These are phyloP conservation scores for Tubosaeta brunneosetosa DNA, from an alignment of 768 basidiomycete species.

Conservation along the genomic window DNA sequence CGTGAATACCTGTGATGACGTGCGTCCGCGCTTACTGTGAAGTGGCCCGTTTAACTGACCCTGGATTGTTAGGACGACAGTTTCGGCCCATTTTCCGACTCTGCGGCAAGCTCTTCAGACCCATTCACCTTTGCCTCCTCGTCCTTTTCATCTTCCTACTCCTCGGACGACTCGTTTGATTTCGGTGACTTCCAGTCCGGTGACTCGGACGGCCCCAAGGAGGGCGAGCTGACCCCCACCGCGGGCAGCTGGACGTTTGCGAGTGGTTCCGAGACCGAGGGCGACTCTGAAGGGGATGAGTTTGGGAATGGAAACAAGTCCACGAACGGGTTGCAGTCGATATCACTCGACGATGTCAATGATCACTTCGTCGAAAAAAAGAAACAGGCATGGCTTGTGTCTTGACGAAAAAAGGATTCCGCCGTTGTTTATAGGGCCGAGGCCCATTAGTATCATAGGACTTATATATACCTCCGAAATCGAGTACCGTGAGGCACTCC, in stretches of 20 bases:
- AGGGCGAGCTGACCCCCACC: slow-evolving; percentile 56
- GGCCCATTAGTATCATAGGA: not conserved
- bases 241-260: slow-evolving; percentile 68
- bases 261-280: slow-evolving; percentile 34
- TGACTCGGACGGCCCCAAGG: slow-evolving; percentile 21
- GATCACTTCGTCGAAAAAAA: slow-evolving; percentile 21
- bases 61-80: slow-evolving; percentile 43
- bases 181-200: slow-evolving; percentile 76
- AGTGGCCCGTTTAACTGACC: not conserved
- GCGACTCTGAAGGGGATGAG: slow-evolving; percentile 31
- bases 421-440: not conserved
- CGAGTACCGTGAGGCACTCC: too few species aligned
- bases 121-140: slow-evolving; percentile 49
- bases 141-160: slow-evolving; percentile 48
- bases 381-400: slow-evolving; percentile 15
- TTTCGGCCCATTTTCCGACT: slow-evolving; percentile 81
- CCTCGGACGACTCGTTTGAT: slow-evolving; percentile 68
- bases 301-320: slow-evolving; percentile 19
- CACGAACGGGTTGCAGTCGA: slow-evolving; percentile 21
- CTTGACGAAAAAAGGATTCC: not conserved
- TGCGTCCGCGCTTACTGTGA: slow-evolving; percentile 20
- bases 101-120: slow-evolving; percentile 41
- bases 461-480: too few species aligned
- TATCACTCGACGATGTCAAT: slow-evolving; percentile 26
- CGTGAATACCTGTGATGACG: slow-evolving; percentile 45